A percentile compares a stretch with the other conserved stretches of the same genome.
These are phyloP conservation scores for Copromyces sp. DNA, from an alignment of 495 filamentous ascomycete genomes.

Conservation along the genomic window DNA sequence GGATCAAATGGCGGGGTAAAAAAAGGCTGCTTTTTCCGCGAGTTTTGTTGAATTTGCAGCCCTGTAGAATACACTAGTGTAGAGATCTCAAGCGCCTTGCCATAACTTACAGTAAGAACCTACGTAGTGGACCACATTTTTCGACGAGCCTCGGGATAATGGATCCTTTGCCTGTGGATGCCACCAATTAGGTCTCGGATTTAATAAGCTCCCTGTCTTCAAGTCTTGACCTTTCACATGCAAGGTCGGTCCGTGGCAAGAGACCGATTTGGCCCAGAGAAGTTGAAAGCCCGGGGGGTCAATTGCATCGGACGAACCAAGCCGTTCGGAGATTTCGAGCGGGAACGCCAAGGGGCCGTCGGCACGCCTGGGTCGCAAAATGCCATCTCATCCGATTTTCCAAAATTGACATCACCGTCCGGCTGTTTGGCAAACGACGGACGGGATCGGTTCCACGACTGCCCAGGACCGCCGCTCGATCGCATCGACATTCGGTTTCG, in stretches of 20 bases:
- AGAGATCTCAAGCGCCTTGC: too few species aligned
- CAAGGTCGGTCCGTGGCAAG: background rate
- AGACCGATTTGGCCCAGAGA: background rate
- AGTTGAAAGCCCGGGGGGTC: background rate
- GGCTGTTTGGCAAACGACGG: background rate
- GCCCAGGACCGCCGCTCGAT: background rate
- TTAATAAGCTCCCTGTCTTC: background rate
- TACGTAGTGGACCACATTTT: background rate
- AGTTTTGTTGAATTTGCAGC: conserved; percentile 5
- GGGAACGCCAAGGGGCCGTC: background rate
- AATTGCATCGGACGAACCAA: background rate
- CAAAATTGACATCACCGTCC: background rate
- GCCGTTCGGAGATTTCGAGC: background rate
- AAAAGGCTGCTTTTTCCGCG: background rate
- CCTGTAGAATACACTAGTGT: background rate
- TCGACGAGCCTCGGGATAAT: background rate
- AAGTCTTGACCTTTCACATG: background rate
- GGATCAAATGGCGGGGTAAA: conserved; percentile 2
- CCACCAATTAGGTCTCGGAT: background rate
- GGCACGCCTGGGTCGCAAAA: background rate
- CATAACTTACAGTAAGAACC: too few species aligned
- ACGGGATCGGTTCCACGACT: background rate
- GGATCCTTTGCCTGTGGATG: background rate
- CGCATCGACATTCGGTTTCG: background rate
- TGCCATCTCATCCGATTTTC: background rate